A percentile compares a stretch with the other conserved stretches of the same genome.
phyloP scores from a whole-genome alignment of 345 rosid species.

The Brassica carinata region DNA sequence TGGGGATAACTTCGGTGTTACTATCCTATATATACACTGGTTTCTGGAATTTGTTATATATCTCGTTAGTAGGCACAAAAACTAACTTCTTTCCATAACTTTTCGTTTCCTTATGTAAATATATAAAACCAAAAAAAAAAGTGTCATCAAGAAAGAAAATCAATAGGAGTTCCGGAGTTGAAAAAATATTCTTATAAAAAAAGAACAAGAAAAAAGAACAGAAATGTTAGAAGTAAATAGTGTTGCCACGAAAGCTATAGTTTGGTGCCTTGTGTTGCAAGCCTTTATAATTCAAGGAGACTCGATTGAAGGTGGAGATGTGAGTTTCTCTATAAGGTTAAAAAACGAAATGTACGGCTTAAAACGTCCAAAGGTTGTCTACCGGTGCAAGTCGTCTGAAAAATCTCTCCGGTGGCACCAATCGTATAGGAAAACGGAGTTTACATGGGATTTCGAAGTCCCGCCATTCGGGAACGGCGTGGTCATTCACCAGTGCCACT shows the following conservation, averaged over 20 bases:
- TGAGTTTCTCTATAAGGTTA: slow-evolving; percentile 24
- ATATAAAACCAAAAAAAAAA: slow-evolving; percentile 8
- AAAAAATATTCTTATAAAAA: background rate
- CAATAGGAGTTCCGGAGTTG: background rate
- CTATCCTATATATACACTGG: slow-evolving; percentile 4
- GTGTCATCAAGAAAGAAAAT: slow-evolving; percentile 2
- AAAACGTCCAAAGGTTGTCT: slow-evolving; percentile 34
- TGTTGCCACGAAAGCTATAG: slow-evolving; percentile 17
- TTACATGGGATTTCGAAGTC: slow-evolving; percentile 35
- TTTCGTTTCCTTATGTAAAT: slow-evolving; percentile 7
- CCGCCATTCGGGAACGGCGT: slow-evolving; percentile 36
- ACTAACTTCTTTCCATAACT: slow-evolving; percentile 18
- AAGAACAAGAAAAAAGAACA: background rate
- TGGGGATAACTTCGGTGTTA: slow-evolving; percentile 19
- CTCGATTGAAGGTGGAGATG: slow-evolving; percentile 15
- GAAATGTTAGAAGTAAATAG: slow-evolving; percentile 22
- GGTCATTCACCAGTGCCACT: slow-evolving; percentile 36
- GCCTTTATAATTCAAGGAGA: background rate
- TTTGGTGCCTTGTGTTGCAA: slow-evolving; percentile 33
- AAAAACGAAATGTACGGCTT: slow-evolving; percentile 41
- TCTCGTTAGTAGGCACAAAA: slow-evolving; percentile 32
- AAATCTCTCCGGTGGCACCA: slow-evolving; percentile 35
- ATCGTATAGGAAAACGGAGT: slow-evolving; percentile 14
- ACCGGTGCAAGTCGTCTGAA: slow-evolving; percentile 30
- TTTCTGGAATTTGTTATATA: slow-evolving; percentile 20